Evolutionary conservation across 805 yeast species (phyloP), one percentile per base, ranked within the genome.

Genomic region (Saccharomycopsis babjevae): DNA sequence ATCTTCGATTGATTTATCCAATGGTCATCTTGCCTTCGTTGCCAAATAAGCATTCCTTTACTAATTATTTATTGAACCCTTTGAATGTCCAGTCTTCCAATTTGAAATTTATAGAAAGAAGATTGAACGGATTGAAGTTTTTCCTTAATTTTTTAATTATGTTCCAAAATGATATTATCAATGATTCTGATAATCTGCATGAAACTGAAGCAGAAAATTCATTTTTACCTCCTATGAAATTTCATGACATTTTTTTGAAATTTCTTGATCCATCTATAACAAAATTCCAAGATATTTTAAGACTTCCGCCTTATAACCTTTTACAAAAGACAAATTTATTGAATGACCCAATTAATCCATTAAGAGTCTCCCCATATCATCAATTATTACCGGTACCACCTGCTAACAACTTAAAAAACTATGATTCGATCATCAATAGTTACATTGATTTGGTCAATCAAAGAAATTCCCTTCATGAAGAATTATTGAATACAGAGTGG

Each of bases 1-100:
- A 86, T 2, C 77, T 94, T 30, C 76, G 83, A 5, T 84, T 84
- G 67, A 74, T 89, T 38, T 91, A 88, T 67, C 97, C 98, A 1
- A 83, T 93, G 43, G 74, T 84, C 5, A 78, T 94, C 3, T 81
- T 94, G 1, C 98, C 99, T 1, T 96, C 97, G 0, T 89, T 94
- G n/a, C 99, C 99, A 0, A 89, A 85, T 75, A 88, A 88, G 70
- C 92, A 88, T 70, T 78, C 88, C 16, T 70, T 88, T n/a, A 70
- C 76, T 6, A 76, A 74, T 62, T 78, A 78, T 64, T 70, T 78
- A 54, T 64, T 75, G 56, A 75, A 73, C 58, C 81, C 80, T 18
- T 66, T 77, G 28, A 74, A 73, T 60, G 80, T 76, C 3, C 75
- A 76, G 62, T 75, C 70, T 56, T 57, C 64, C 1, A 80, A 77